A percentile compares a stretch with the other conserved stretches of the same genome.
Conservation (phyloP, 106 monocot species). For the Dendrobium nobile region DNA sequence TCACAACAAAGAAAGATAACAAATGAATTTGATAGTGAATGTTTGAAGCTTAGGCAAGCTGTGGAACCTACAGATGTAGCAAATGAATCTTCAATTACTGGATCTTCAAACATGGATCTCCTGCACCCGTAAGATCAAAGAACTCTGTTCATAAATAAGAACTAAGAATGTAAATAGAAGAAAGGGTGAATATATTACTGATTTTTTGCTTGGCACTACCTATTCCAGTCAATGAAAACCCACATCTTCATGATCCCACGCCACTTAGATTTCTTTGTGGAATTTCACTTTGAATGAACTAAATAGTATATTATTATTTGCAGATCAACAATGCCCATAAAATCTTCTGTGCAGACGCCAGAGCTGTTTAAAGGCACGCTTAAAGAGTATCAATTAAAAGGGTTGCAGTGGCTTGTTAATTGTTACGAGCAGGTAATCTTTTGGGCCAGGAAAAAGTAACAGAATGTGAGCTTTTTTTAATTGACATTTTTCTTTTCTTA, state of each 20-base stretch:
- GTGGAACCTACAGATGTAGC: conserved; percentile 29
- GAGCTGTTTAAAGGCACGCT: conserved; percentile 81
- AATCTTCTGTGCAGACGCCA: conserved; percentile 86
- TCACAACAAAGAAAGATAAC: conserved; percentile 86
- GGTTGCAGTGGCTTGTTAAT: conserved; percentile 97
- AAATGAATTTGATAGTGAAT: conserved; percentile 84
- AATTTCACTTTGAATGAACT: not conserved
- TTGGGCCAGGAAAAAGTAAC: not conserved
- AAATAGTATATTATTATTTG: conserved; percentile 13
- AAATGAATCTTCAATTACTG: conserved; percentile 45
- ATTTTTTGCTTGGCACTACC: not conserved
- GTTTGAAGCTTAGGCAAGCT: conserved; percentile 56
- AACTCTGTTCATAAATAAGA: not conserved
- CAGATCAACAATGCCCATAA: conserved; percentile 95
- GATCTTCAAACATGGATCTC: conserved; percentile 69
- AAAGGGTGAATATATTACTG: not conserved
- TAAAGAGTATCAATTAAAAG: conserved; percentile 97
- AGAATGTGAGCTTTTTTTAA: not conserved
- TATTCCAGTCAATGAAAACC: not conserved
- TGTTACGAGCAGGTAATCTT: conserved; percentile 89
- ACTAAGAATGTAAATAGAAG: not conserved
- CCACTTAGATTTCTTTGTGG: not conserved
- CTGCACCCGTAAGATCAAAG: conserved; percentile 75
- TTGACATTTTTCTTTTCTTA: not conserved
- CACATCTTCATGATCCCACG: not conserved